Evolutionary conservation across 1,139 yeast genomes (phyloP), one percentile per base, ranked within the genome.

Genomic region (Arxiozyma slooffiae): DNA sequence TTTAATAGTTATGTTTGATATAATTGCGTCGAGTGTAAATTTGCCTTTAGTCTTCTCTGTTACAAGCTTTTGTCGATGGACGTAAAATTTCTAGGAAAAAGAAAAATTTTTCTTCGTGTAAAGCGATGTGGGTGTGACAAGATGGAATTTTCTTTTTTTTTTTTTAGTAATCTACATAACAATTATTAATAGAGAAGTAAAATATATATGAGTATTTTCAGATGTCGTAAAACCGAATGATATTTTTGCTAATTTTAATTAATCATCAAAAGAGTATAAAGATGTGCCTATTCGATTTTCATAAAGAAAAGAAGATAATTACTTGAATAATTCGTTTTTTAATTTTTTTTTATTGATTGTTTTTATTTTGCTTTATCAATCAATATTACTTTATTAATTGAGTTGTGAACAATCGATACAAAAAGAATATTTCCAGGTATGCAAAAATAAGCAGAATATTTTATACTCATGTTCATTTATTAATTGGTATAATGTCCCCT

Each of bases 21-120:
- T 30, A 30, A 9, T 30, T 30, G 2, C 14, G 36, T 30, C 36
- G 36, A 30, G 11, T 16, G 36, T 30, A 4, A 4, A 14, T 11
- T 30, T 30, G 36, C 36, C 3, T 30, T 30, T 30, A 30, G 36
- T 30, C 6, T 30, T 30, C 6, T 30, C 6, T 30, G 2, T 30
- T 30, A 14, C 14, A 11, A 9, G 14, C 36, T 30, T 30, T 26
- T 30, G 11, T 30, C 36, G n/a, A 30, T 30, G 36, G 14, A 9
- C n/a, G n/a, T 30, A 3, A 30, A 30, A 30, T 30, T 8, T 30
- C 6, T n/a, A 30, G 14, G 14, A 14, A 3, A 11, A 17, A 26
- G 21, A 44, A 44, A 44, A 46, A 46, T 11, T 46, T 46, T 46
- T 45, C 42, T 21, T 30, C 48, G 48, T 46, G 34, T 22, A 11